Base-by-base conservation (phyloP, 129 eudicot species). In the Scalesia atractyloides region DNA sequence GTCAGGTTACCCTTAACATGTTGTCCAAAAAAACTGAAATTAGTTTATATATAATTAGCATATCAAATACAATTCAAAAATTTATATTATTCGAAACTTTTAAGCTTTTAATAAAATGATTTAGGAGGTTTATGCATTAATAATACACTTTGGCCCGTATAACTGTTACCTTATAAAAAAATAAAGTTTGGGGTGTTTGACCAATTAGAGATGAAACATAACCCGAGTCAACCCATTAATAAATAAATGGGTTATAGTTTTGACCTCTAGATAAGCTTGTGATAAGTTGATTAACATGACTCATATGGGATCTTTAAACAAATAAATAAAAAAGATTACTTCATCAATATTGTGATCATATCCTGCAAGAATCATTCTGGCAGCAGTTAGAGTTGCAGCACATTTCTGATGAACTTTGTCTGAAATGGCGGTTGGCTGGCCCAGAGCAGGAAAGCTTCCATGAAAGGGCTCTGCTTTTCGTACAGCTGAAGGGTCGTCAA, bases 361-460 rank as follows among this genome's bases (percentile, higher is more conserved):
- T 80, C 99, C 99, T 19, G 97, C 96, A 69, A 95, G 91, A 86
- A 95, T 90, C 99, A 95, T 95, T 26, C 81, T 81, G 77, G 97
- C 96, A 24, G 99, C 97, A 86, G 82, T 95, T 71, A 95, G 65
- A 79, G 91, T 90, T 68, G 96, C 97, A 22, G 99, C 99, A 84
- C 97, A 95, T 58, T 86, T 87, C 70, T 95, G 99, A 82, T 95
- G 99, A 84, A 95, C 99, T 81, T 95, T 95, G 64, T 89, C 99
- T 34, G 97, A 95, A 49, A 95, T 72, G 69, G 99, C 96, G 52
- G 97, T 95, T 64, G 99, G 97, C 46, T 91, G 83, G 22, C 97
- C 99, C 49, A 95, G 80, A 68, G 80, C 64, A 2, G 99, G 99
- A 73, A 95, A 88, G 77, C 90, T 80, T 33, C 97, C 99, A 73